A percentile compares a stretch with the other conserved stretches of the same genome.
These are phyloP conservation scores for Epicoccum nigrum DNA, from an alignment of 2,329 filamentous ascomycete species.

Conservation along the genomic window DNA sequence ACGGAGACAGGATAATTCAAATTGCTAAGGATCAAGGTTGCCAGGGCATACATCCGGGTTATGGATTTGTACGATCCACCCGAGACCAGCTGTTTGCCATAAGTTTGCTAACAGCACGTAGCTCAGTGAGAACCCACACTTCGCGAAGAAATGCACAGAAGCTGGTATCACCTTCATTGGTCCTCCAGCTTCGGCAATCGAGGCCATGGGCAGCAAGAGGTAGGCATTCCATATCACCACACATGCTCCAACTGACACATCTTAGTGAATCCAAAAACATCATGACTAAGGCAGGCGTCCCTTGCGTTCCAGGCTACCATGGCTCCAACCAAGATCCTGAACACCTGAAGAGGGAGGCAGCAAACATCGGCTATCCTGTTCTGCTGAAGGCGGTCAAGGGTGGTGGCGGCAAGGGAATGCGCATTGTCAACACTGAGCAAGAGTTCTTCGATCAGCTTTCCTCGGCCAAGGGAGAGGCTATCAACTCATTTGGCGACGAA, in stretches of 20 bases:
- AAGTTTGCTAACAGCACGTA: slow-evolving; percentile 23
- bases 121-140: slow-evolving; percentile 89
- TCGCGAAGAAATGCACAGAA: slow-evolving; percentile 85
- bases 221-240: slow-evolving; percentile 29
- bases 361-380: slow-evolving; percentile 70
- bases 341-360: slow-evolving; percentile 71
- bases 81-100: not conserved
- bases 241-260: slow-evolving; percentile 13
- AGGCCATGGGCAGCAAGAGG: slow-evolving; percentile 91
- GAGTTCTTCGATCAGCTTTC: slow-evolving; percentile 66
- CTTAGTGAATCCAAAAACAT: slow-evolving; percentile 83
- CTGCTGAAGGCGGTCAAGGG: slow-evolving; percentile 71
- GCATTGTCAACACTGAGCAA: slow-evolving; percentile 63
- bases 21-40: slow-evolving; percentile 87
- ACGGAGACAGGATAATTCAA: slow-evolving; percentile 88
- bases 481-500: slow-evolving; percentile 69
- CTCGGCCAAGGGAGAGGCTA: slow-evolving; percentile 69
- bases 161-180: slow-evolving; percentile 95
- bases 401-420: slow-evolving; percentile 72
- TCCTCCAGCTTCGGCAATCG: slow-evolving; percentile 77
- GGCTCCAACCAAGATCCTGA: slow-evolving; percentile 76
- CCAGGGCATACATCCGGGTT: slow-evolving; percentile 91
- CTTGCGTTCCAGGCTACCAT: slow-evolving; percentile 96
- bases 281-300: slow-evolving; percentile 93
- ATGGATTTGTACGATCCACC: slow-evolving; percentile 70